Evolutionary conservation across 1,284 basidiomycete genomes (phyloP), one percentile per base, ranked within the genome.

Genomic region (Rhodotorula sp.): DNA sequence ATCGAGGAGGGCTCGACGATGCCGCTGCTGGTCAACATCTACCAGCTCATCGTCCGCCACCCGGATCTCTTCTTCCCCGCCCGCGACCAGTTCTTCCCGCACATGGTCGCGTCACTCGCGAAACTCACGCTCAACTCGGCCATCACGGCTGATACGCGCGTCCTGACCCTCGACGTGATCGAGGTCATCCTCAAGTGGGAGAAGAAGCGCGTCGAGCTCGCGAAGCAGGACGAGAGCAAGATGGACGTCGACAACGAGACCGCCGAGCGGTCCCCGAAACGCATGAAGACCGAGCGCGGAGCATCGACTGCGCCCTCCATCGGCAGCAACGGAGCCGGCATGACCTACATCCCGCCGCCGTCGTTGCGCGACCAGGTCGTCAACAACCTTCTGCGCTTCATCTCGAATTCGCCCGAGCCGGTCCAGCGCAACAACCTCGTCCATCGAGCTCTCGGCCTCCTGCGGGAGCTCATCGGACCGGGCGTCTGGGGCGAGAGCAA

Each of bases 401-500:
- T 86, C 38, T 84, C 92, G n/a, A 85, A 88, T 31, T 85, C 87
- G 8, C 85, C 87, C 59, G 94, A 98, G 66, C 84, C 86, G 8
- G 84, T 87, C 38, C 84, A 86, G 21, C 86, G 87, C 67, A 85
- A 83, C 31, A 85, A 86, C 28, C 84, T 95, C 26, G 86, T 92
- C 56, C 86, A 89, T 56, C 88, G 92, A 71, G 92, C 93, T 0
- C 84, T 97, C 63, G 83, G 85, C 8, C 83, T 97, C n/a, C 85
- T 99, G 70, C 89, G 90, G 78, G 85, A 87, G 76, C 88, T 97
- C 77, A 86, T 95, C 38, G 87, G 89, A 2, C 88, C 90, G 1
- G 87, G 86, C 63, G 93, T 93, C 23, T 93, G 97, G 90, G 88
- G 86, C n/a, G 93, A 95, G 78, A 93, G 98, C 21, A 91, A 90